Conservation (phyloP, 306 rosid species). For the Castanea sativa region DNA sequence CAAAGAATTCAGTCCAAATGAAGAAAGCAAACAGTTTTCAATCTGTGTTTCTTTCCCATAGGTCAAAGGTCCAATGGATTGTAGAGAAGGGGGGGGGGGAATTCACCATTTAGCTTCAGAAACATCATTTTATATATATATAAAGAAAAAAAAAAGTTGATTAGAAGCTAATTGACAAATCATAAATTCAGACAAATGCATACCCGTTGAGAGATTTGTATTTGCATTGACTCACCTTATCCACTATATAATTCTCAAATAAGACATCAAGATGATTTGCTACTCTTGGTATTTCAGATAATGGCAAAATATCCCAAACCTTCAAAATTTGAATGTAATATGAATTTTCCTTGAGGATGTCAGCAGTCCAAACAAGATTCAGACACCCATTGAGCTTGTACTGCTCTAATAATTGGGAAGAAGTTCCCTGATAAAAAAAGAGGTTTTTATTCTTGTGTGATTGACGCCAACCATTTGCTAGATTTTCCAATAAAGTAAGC, state of each 20-base stretch:
- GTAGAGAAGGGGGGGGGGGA: no score
- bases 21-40: not conserved
- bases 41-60: not conserved
- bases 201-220: conserved; percentile 16
- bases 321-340: no score
- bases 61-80: no score
- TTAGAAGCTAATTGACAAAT: not conserved
- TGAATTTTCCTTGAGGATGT: conserved; percentile 11
- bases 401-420: conserved; percentile 25
- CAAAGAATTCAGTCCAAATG: conserved; percentile 9
- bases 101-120: no score
- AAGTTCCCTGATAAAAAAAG: not conserved
- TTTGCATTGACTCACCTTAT: conserved; percentile 18
- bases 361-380: conserved; percentile 31
- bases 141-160: no score
- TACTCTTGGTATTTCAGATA: no score
- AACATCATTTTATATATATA: no score
- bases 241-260: not conserved
- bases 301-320: no score
- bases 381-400: conserved; percentile 13
- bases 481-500: not conserved
- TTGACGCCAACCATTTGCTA: conserved; percentile 1
- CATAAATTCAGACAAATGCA: not conserved
- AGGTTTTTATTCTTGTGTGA: not conserved
- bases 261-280: no score